Evolutionary conservation across 768 basidiomycete genomes (phyloP).

Genomic region (Obba rivulosa): DNA sequence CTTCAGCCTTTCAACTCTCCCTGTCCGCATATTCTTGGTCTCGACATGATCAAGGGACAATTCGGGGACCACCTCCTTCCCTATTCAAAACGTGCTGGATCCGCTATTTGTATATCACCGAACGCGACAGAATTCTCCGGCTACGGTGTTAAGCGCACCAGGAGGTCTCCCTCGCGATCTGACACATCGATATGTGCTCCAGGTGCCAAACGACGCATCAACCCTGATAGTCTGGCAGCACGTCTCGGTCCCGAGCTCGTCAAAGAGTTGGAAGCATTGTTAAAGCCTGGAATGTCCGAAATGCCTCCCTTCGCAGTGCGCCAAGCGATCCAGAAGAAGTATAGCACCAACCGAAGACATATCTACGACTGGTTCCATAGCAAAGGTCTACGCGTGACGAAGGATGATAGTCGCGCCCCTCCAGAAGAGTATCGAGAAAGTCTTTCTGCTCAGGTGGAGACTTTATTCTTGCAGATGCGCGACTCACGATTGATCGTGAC

Average conservation of each 20-base stretch:
- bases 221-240: conserved; percentile 63
- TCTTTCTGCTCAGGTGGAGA: no score
- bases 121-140: no score
- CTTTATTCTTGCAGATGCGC: no score
- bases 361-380: conserved; percentile 78
- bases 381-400: conserved; percentile 32
- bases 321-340: conserved; percentile 66
- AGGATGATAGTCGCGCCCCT: conserved; percentile 19
- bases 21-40: no score
- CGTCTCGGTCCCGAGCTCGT: conserved; percentile 64
- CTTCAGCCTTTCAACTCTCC: no score
- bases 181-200: neutral
- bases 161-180: neutral
- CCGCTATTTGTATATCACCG: no score
- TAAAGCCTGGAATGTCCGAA: conserved; percentile 59
- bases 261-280: conserved; percentile 66
- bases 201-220: conserved; percentile 38
- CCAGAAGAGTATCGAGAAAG: neutral
- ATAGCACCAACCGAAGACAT: conserved; percentile 65
- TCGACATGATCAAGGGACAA: no score
- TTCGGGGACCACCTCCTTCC: no score
- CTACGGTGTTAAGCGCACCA: neutral
- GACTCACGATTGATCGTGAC: no score
- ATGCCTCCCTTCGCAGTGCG: conserved; percentile 73
- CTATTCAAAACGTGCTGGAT: no score